Base-by-base conservation (phyloP, 345 rosid species). In the Moricandia moricandioides region DNA sequence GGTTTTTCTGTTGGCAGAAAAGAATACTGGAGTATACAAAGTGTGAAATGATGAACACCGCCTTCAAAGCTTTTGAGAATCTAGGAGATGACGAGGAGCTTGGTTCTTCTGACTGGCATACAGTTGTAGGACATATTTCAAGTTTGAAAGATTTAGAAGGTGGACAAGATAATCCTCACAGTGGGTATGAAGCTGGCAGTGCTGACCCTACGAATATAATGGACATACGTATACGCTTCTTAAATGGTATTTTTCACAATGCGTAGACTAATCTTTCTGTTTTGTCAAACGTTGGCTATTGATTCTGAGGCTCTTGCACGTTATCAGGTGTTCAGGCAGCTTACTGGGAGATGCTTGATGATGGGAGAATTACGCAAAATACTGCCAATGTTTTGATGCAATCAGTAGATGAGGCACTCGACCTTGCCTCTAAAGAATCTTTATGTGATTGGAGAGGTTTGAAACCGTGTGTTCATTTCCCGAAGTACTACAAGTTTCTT, bases 41-140 rank as follows among this genome's bases (percentile, higher is more conserved):
- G 86, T 83, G 81, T 87, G 96, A 86, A 84, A 88, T 94, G 97
- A 65, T 90, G 86, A 89, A 84, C 43, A 86, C 80, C 59, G 97
- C 97, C 65, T 76, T 83, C 55, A 84, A 89, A 80, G 92, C 92
- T 79, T 91, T 92, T 86, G 84, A 85, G 75, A 86, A 86, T 80
- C 92, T 92, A 43, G 96, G 88, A 78, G 97, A 94, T 34, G 97
- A 95, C 73, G 97, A 94, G 84, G 99, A 95, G 81, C 90, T 95
- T 60, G 99, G 97, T 79, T 86, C 96, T 82, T 85, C 84, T 70
- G 97, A 90, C 80, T 95, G 98, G 99, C 84, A 84, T 18, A 87
- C 92, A 29, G 92, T 95, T 64, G 74, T 70, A 81, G 78, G 80
- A 82, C 87, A 90, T 61, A 89, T 90, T 37, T 11, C 86, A 72